phyloP scores from a whole-genome alignment of 768 basidiomycete genomes.

The Leccinum olivaceopallidum region DNA sequence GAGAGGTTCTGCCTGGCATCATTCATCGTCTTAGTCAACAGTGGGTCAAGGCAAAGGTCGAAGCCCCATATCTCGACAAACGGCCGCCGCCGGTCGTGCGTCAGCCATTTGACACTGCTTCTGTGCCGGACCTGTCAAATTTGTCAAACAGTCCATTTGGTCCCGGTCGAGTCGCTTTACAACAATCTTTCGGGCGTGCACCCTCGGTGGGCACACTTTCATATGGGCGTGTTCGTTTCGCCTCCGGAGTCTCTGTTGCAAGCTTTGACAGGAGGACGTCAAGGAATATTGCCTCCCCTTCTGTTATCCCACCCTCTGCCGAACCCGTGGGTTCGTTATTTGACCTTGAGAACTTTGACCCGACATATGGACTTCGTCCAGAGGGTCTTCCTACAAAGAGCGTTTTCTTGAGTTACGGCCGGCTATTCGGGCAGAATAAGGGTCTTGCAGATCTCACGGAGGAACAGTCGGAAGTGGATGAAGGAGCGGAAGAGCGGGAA shows the following conservation, averaged over 20 bases:
- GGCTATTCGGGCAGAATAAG: slow-evolving; percentile 65
- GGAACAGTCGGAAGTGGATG: slow-evolving; percentile 46
- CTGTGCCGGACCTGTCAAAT: slow-evolving; percentile 42
- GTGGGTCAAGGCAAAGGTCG: slow-evolving; percentile 94
- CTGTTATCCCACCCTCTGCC: slow-evolving; percentile 19
- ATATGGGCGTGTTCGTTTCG: slow-evolving; percentile 37
- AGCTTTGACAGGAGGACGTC: slow-evolving; percentile 32
- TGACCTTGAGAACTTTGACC: slow-evolving; percentile 85
- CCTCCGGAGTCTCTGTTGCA: slow-evolving; percentile 42
- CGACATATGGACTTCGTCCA: slow-evolving; percentile 92
- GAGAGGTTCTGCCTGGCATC: slow-evolving; percentile 94
- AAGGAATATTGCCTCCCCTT: slow-evolving; percentile 19
- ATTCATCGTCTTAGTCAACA: slow-evolving; percentile 95
- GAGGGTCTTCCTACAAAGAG: slow-evolving; percentile 88
- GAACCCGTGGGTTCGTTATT: slow-evolving; percentile 34
- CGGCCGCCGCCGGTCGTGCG: slow-evolving; percentile 39
- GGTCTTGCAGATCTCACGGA: slow-evolving; percentile 83
- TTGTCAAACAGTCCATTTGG: slow-evolving; percentile 19
- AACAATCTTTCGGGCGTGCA: slow-evolving; percentile 28
- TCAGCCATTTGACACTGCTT: slow-evolving; percentile 39
- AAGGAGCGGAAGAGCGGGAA: slow-evolving; percentile 39
- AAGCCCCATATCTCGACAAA: slow-evolving; percentile 81
- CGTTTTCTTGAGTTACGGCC: slow-evolving; percentile 76
- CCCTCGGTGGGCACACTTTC: slow-evolving; percentile 21
- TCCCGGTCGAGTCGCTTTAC: slow-evolving; percentile 14